A percentile compares a stretch with the other conserved stretches of the same genome.
These are phyloP conservation scores for Mycena rebaudengoi DNA, from an alignment of 768 basidiomycete genomes.

Conservation along the genomic window DNA sequence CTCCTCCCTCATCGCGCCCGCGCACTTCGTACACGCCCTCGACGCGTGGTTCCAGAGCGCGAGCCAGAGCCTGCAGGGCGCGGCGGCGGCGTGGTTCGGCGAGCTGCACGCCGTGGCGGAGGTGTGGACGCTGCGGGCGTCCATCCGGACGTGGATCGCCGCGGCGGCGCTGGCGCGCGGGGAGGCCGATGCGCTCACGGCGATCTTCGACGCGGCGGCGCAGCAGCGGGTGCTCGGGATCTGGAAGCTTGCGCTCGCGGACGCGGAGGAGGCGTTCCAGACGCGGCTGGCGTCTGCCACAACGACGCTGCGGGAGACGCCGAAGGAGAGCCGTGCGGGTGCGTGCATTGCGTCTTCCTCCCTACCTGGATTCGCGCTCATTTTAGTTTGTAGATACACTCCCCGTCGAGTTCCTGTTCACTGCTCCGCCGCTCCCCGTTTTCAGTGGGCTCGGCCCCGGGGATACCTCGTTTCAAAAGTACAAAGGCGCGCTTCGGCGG, in stretches of 20 bases:
- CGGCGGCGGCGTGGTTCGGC: constrained; percentile 65
- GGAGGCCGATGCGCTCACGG: constrained; percentile 56
- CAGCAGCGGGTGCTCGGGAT: constrained; percentile 63
- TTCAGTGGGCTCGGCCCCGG: constrained; percentile 45
- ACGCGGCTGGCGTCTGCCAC: constrained; percentile 50
- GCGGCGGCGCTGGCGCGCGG: constrained; percentile 52
- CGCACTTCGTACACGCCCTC: constrained; percentile 55
- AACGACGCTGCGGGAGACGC: constrained; percentile 38
- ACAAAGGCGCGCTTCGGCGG: constrained; percentile 64
- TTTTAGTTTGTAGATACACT: constrained; percentile 50
- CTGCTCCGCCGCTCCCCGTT: constrained; percentile 56
- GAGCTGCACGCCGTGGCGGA: constrained; percentile 68
- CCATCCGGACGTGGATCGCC: constrained; percentile 55
- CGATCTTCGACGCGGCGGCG: constrained; percentile 62
- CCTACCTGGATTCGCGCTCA: constrained; percentile 9
- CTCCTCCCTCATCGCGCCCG: constrained; percentile 57
- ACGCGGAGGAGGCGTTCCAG: constrained; percentile 56
- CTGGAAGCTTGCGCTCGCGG: constrained; percentile 60
- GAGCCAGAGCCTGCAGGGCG: constrained; percentile 49
- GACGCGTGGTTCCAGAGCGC: constrained; percentile 72
- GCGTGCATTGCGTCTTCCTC: not conserved
- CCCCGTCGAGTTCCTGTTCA: constrained; percentile 67
- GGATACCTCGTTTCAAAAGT: constrained; percentile 65
- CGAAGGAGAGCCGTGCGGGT: constrained; percentile 41
- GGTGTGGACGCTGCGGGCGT: constrained; percentile 75